These are phyloP conservation scores for Discostella stelligeroides DNA, from an alignment of 108 stramenopile species.

Conservation along the genomic window DNA sequence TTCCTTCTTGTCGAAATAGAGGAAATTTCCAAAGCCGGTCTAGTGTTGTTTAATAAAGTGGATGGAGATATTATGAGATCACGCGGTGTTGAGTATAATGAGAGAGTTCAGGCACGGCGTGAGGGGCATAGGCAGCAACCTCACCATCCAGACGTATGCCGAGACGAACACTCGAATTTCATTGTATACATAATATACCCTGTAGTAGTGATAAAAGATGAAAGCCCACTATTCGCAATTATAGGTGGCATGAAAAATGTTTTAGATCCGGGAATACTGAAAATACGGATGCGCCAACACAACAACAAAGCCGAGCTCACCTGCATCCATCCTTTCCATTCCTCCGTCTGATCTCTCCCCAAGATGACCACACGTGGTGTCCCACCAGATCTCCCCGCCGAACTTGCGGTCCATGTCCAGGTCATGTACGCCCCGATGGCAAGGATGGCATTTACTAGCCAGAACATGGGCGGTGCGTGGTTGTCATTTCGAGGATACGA, in stretches of 20 bases:
- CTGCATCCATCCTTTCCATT: slow-evolving; percentile 99
- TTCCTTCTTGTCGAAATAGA: slow-evolving; percentile 88
- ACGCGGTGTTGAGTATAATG: neutral
- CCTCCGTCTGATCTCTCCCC: slow-evolving; percentile 74
- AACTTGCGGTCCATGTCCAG: slow-evolving; percentile 49
- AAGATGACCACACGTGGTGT: slow-evolving; percentile 59
- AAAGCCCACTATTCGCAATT: slow-evolving; percentile 52
- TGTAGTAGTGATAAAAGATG: slow-evolving; percentile 92
- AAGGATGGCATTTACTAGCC: slow-evolving; percentile 57
- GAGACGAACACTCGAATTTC: slow-evolving; percentile 91
- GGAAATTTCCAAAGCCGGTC: slow-evolving; percentile 95
- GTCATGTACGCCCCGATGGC: slow-evolving; percentile 41
- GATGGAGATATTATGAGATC: neutral
- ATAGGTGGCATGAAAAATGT: neutral
- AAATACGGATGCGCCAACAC: too few relatives aligned
- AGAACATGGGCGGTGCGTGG: slow-evolving; percentile 63
- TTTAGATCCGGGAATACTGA: too few relatives aligned
- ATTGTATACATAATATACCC: slow-evolving; percentile 89
- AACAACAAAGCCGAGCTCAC: slow-evolving; percentile 49
- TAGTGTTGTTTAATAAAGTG: slow-evolving; percentile 15
- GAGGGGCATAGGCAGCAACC: too few relatives aligned
- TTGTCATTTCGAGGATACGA: slow-evolving; percentile 75
- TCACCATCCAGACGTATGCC: slow-evolving; percentile 89
- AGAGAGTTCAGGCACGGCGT: too few relatives aligned
- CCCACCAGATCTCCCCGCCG: slow-evolving; percentile 43